A percentile compares a stretch with the other conserved stretches of the same genome.
phyloP scores from a whole-genome alignment of 345 rosid genomes.

The Lumnitzera littorea region DNA sequence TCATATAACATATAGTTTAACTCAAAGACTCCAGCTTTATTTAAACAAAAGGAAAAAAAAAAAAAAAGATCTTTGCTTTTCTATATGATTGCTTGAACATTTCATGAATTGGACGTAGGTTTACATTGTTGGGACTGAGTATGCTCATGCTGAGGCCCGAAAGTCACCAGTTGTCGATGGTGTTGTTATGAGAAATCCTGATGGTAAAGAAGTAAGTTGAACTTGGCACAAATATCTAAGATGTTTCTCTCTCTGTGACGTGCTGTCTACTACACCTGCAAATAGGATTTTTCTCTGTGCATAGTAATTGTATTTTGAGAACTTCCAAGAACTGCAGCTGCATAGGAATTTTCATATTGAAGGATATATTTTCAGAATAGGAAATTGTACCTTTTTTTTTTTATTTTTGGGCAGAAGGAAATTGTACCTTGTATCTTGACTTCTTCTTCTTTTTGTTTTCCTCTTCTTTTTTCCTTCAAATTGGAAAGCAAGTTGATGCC shows the following conservation, averaged over 20 bases:
- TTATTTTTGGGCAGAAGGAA: too few relatives aligned
- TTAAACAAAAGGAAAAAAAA: too few relatives aligned
- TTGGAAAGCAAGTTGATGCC: background rate
- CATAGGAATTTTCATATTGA: too few relatives aligned
- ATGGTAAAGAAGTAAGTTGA: conserved; percentile 91
- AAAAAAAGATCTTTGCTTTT: background rate
- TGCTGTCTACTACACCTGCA: too few relatives aligned
- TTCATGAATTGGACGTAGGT: conserved; percentile 50
- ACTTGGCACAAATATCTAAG: background rate
- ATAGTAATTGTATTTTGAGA: too few relatives aligned
- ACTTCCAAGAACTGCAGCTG: too few relatives aligned
- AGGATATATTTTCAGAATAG: too few relatives aligned
- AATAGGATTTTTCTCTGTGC: too few relatives aligned
- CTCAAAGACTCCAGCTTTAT: background rate
- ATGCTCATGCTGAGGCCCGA: conserved; percentile 99
- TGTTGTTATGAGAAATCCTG: conserved; percentile 95
- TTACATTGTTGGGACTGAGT: conserved; percentile 97
- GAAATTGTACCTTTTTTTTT: too few relatives aligned
- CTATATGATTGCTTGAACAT: conserved; percentile 9
- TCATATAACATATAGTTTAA: background rate
- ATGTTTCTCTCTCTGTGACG: background rate
- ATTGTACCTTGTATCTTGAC: background rate
- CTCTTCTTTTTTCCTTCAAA: background rate
- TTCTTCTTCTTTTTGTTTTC: background rate
- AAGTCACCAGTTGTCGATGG: conserved; percentile 99